These are phyloP conservation scores for Fusarium globosum DNA, from an alignment of 2,329 filamentous ascomycete species.

Conservation along the genomic window DNA sequence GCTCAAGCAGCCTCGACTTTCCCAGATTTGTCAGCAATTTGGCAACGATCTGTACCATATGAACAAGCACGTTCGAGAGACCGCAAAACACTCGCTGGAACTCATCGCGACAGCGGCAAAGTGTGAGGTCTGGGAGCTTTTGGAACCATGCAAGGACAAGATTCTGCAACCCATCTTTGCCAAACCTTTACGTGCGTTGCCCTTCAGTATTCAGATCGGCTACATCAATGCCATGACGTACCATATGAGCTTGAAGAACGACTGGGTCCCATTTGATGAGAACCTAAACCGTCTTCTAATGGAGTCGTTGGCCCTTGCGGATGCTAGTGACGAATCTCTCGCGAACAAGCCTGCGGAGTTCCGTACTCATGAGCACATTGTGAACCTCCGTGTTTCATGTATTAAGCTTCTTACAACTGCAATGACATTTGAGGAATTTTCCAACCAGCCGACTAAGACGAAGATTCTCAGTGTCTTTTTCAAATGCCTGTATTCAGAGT, in stretches of 20 bases:
- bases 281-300: conserved; percentile 88
- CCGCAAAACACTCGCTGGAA: conserved; percentile 82
- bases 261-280: conserved; percentile 93
- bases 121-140: conserved; percentile 85
- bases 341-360: conserved; percentile 95
- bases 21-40: conserved; percentile 84
- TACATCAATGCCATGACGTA: conserved; percentile 99
- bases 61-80: conserved; percentile 93
- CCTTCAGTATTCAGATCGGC: conserved; percentile 95
- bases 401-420: conserved; percentile 93
- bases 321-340: conserved; percentile 92
- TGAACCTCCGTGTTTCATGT: conserved; percentile 91
- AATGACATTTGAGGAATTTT: conserved; percentile 92
- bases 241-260: conserved; percentile 87
- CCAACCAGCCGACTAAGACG: conserved; percentile 72
- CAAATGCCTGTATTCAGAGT: conserved; percentile 95
- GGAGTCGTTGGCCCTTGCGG: conserved; percentile 92
- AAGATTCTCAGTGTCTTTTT: conserved; percentile 96
- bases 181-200: conserved; percentile 91
- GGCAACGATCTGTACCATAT: conserved; percentile 92
- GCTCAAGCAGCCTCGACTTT: conserved; percentile 69
- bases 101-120: conserved; percentile 82
- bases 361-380: conserved; percentile 93
- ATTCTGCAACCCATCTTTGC: conserved; percentile 93
- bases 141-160: conserved; percentile 89